Percentiles rank a stretch among this genome's conserved stretches.
phyloP scores from a whole-genome alignment of 164 flowering plant species.

The Berberis thunbergii region DNA sequence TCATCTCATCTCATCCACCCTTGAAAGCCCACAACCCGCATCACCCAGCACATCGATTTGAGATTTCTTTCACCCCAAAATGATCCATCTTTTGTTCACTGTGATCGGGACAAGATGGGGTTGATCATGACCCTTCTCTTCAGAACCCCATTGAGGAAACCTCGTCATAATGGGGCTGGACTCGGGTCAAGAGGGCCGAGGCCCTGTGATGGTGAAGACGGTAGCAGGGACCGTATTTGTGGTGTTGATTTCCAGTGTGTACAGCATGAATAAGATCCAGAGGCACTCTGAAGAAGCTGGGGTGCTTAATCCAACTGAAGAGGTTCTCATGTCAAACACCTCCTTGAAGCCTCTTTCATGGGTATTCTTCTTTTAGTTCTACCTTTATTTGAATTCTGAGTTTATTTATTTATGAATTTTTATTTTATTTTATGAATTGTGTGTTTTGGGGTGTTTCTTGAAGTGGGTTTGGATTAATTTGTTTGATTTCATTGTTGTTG shows the following conservation, averaged over 20 bases:
- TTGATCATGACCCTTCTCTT: conserved; percentile 43
- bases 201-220: conserved; percentile 70
- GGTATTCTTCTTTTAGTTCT: conserved; percentile 31
- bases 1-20: not conserved
- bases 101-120: conserved; percentile 40
- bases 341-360: conserved; percentile 83
- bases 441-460: no score
- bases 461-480: no score
- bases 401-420: not conserved
- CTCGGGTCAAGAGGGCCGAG: conserved; percentile 68
- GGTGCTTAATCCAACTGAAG: conserved; percentile 62
- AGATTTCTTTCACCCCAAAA: conserved; percentile 6
- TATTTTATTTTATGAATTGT: no score
- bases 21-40: not conserved
- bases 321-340: conserved; percentile 63
- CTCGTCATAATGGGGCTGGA: conserved; percentile 64
- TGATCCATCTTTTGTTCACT: conserved; percentile 65
- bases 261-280: conserved; percentile 54
- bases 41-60: not conserved
- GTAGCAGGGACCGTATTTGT: conserved; percentile 48
- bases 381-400: no score
- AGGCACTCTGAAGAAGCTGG: conserved; percentile 41
- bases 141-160: conserved; percentile 74
- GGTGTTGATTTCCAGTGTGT: conserved; percentile 43
- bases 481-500: no score